These are phyloP conservation scores for Funneliformis mosseae DNA, from an alignment of 192 early-diverging fungal species.

Conservation along the genomic window DNA sequence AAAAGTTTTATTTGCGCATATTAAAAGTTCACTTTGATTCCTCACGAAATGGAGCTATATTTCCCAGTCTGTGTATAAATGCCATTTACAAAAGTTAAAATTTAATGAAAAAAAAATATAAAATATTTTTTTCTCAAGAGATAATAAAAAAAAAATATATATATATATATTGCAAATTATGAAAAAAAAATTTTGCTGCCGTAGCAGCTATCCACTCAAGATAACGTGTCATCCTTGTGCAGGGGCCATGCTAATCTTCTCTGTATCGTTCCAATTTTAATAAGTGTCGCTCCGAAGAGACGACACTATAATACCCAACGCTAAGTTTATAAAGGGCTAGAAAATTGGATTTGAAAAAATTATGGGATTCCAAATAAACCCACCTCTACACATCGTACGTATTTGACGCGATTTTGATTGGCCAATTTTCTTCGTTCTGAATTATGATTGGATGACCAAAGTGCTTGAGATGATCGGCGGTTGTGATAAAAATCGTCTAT, in stretches of 20 bases:
- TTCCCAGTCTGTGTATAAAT: too few relatives aligned
- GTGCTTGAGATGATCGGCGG: not conserved
- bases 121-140: too few relatives aligned
- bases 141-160: too few relatives aligned
- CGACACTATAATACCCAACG: not conserved
- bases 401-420: not conserved
- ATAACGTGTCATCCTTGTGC: slow-evolving; percentile 31
- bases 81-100: too few relatives aligned
- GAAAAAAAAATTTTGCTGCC: slow-evolving; percentile 28
- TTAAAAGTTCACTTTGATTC: too few relatives aligned
- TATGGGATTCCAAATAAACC: slow-evolving; percentile 4
- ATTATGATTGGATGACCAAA: not conserved
- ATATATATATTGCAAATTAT: too few relatives aligned
- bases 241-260: slow-evolving; percentile 30
- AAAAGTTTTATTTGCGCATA: too few relatives aligned
- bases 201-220: slow-evolving; percentile 24
- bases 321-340: not conserved
- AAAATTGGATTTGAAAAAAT: not conserved
- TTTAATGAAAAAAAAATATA: too few relatives aligned
- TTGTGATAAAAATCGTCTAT: too few relatives aligned
- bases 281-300: slow-evolving; percentile 31
- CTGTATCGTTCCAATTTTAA: slow-evolving; percentile 32
- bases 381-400: not conserved
- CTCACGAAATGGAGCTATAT: too few relatives aligned
- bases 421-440: too few relatives aligned